Percentiles rank a stretch among this genome's conserved stretches.
Conservation (phyloP, 169 alveolate genomes). For the Plasmodium inui region DNA sequence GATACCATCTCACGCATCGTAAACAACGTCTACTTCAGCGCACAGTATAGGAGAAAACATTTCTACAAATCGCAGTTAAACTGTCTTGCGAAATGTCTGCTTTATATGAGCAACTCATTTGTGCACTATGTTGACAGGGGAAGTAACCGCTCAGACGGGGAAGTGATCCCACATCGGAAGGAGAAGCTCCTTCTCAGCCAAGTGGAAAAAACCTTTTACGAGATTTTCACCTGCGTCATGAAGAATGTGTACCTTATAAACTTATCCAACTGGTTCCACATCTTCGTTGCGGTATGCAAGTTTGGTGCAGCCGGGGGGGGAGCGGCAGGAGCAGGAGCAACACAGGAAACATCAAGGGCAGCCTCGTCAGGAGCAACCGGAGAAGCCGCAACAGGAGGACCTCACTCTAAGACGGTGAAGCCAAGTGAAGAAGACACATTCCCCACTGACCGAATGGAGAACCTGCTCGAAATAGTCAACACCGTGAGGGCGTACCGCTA, state of each 20-base stretch:
- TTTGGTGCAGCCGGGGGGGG: neutral
- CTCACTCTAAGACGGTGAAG: neutral
- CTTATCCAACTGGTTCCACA: constrained; percentile 28
- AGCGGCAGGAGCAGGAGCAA: neutral
- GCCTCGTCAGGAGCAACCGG: no score
- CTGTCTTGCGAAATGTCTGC: neutral
- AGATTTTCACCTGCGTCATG: constrained; percentile 30
- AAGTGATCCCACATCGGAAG: neutral
- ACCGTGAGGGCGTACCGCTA: constrained; percentile 2
- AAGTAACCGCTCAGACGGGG: neutral
- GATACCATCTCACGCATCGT: neutral
- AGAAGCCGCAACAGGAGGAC: no score
- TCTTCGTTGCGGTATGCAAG: constrained; percentile 12
- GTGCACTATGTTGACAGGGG: neutral
- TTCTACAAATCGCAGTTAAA: constrained; percentile 13
- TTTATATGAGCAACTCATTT: constrained; percentile 16
- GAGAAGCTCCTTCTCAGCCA: neutral
- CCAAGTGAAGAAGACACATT: neutral
- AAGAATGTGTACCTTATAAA: constrained; percentile 10
- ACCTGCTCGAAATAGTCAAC: neutral
- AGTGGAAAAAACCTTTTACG: constrained; percentile 36
- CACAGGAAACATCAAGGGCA: no score
- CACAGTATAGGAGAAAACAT: neutral
- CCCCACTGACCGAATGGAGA: neutral
- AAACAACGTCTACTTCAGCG: neutral